Base-by-base conservation (phyloP, 768 basidiomycete species). In the Collybia nuda region DNA sequence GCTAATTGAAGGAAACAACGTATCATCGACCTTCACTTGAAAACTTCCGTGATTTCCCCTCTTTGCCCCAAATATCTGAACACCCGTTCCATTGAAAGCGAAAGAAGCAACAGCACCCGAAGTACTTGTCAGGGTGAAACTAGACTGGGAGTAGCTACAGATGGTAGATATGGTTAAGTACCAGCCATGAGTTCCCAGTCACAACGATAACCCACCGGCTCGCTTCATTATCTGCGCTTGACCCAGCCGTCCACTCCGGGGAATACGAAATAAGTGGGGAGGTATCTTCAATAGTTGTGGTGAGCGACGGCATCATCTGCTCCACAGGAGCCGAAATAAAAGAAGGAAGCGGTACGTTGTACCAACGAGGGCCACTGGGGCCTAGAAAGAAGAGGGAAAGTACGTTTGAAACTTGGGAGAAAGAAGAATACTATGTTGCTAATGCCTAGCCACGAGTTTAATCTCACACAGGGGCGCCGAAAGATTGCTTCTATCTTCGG, bases 51-150 rank as follows among this genome's bases (percentile, higher is more conserved):
- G 77, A 47, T 78, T 78, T 5, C 48, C 36, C 19, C 79, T 69
- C 47, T 77, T 76, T 2, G 78, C 72, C 6, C 82, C 82, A 50
- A 71, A 82, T 8, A 82, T 59, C 63, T 72, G 70, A 17, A 82
- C 59, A 5, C 67, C 71, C 9, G 72, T 78, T 14, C 81, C 81
- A 38, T 76, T 76, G 66, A 81, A 82, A 21, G 58, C 50, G 55
- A 81, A 73, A 0, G 66, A 67, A 4, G 65, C 70, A 21, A 52
- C 54, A 5, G 74, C 75, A 7, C 64, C 60, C 4, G 24, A 22
- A 6, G 26, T 58, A n/a, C 67, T 60, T 5, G 78, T 76, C 4
- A 52, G 62, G 52, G 66, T 72, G 50, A 74, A 79, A 35, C 69
- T 75, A 40, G 68, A 68, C 12, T 64, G 61, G 3, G 68, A 71